Conservation (phyloP, 2,329 filamentous ascomycete genomes). For the Plenodomus lindquistii region DNA sequence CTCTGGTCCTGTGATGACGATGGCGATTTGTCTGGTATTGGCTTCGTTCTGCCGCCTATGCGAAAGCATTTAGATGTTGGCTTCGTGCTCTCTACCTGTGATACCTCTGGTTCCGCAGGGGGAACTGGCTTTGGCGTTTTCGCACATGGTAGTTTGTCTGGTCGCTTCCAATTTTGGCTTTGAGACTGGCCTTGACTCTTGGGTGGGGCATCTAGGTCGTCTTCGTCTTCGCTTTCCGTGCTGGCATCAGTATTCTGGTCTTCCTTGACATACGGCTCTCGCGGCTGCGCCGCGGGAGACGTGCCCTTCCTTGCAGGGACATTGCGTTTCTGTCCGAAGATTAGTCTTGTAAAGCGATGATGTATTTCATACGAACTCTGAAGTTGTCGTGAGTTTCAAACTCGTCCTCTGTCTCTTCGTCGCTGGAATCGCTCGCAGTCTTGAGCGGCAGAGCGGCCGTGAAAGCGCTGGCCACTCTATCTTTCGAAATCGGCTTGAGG, state of each 20-base stretch:
- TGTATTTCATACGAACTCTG: slow-evolving; percentile 17
- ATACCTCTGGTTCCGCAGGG: slow-evolving; percentile 2
- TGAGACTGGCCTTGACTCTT: slow-evolving; percentile 23
- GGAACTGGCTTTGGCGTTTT: slow-evolving; percentile 7
- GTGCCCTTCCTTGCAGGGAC: background rate
- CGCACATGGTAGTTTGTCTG: background rate
- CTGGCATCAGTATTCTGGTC: slow-evolving; percentile 13
- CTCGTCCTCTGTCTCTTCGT: slow-evolving; percentile 42
- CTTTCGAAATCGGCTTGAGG: slow-evolving; percentile 12
- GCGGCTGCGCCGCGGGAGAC: background rate
- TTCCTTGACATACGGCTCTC: background rate
- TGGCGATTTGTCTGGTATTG: slow-evolving; percentile 2
- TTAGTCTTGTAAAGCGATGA: background rate
- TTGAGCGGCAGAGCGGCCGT: slow-evolving; percentile 5
- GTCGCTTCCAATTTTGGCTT: background rate
- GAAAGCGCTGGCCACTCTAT: slow-evolving; percentile 10
- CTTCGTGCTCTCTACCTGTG: slow-evolving; percentile 7
- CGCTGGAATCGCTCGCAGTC: slow-evolving; percentile 17
- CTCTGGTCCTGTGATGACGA: background rate
- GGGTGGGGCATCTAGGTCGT: slow-evolving; percentile 45
- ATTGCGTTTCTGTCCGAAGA: slow-evolving; percentile 13
- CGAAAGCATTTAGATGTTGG: slow-evolving; percentile 28
- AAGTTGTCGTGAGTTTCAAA: slow-evolving; percentile 41
- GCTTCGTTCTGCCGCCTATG: slow-evolving; percentile 33
- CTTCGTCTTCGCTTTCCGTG: slow-evolving; percentile 46